Evolutionary conservation across 495 filamentous ascomycete species (phyloP), one percentile per base, ranked within the genome.

Genomic region (Penicillium flavigenum): DNA sequence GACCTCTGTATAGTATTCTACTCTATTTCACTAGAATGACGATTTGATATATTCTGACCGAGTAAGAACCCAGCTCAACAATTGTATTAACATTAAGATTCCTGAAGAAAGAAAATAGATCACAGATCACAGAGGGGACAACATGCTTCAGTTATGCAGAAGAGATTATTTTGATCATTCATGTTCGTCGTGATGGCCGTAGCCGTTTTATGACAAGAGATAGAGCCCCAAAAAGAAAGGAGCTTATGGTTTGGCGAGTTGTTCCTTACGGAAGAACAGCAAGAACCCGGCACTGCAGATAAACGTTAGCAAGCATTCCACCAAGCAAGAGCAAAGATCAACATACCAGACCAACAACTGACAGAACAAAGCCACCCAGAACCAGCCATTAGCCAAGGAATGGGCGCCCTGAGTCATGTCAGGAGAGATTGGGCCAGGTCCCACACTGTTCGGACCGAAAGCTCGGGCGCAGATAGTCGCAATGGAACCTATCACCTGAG

Each of bases 261-360:
- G 85, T 69, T 87, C 85, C 75, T 86, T 88, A 39, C 85, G 74
- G 77, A 88, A 89, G 73, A 87, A 88, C 67, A 81, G 73, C 45
- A 86, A 78, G 73, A 86, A 89, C 0, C 86, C 86, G 45, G 83
- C 69, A 60, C 80, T 74, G 44, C 5, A 47, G 26, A 56, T 20
- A 45, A 3, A 42, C 39, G 42, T 61, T 61, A 62, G 59, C 10
- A n/a, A 17, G 46, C n/a, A 41, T 42, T 39, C 19, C 12, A n/a
- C 12, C n/a, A n/a, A 9, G 8, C 11, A 11, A 19, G 24, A 54
- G 14, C 11, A 44, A 14, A 9, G 45, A 24, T 8, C 14, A 43
- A 65, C 67, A 60, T 62, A 76, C 75, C 83, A 87, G 54, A 90
- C 80, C 7, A 83, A 68, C 38, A 86, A 54, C 66, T 91, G 88